These are phyloP conservation scores for Smittium culicis DNA, from an alignment of 371 early-diverging fungal genomes.

Conservation along the genomic window DNA sequence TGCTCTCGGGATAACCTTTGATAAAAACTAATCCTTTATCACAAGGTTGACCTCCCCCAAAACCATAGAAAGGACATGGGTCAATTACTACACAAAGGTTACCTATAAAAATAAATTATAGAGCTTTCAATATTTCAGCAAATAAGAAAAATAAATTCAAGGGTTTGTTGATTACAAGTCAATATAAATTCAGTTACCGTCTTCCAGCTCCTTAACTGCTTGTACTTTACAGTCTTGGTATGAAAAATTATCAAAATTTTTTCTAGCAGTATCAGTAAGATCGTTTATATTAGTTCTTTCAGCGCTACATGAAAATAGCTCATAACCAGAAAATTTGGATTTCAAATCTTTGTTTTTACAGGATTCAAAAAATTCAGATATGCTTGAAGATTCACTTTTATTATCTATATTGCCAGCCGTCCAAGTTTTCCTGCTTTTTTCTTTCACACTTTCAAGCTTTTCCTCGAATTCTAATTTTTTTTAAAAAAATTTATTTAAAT, in stretches of 20 bases:
- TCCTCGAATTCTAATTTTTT: neutral
- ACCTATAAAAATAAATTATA: neutral
- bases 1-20: neutral
- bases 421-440: constrained; percentile 8
- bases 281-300: too few species aligned
- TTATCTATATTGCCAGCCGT: neutral
- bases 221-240: neutral
- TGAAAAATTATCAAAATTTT: too few species aligned
- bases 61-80: neutral
- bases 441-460: neutral
- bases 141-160: neutral
- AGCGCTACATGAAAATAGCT: too few species aligned
- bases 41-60: constrained; percentile 5
- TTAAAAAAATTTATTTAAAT: too few species aligned
- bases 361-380: neutral
- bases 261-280: too few species aligned
- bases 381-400: neutral
- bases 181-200: neutral
- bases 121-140: neutral
- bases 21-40: constrained; percentile 4
- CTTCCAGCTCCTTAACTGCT: neutral
- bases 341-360: neutral
- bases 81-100: neutral
- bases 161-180: neutral
- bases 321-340: neutral